Percentiles rank a stretch among this genome's conserved stretches.
phyloP scores from a whole-genome alignment of 208 protist genomes.

The Polymyxa betae region DNA sequence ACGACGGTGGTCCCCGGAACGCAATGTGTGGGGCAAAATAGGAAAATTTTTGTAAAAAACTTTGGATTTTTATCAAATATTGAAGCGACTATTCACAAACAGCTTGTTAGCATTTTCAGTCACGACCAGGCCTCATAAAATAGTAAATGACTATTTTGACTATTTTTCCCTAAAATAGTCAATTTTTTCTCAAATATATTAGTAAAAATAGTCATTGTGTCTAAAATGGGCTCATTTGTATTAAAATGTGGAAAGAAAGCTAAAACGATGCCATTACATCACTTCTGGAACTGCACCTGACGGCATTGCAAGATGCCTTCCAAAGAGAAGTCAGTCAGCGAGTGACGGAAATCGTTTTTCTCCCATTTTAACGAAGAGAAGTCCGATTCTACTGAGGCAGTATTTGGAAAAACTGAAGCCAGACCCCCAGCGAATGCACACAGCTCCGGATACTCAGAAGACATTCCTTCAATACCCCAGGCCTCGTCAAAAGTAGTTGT shows the following conservation, averaged over 20 bases:
- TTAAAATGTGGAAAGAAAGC: background rate
- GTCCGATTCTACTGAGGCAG: constrained; percentile 18
- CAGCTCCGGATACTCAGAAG: background rate
- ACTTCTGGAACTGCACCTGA: background rate
- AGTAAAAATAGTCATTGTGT: background rate
- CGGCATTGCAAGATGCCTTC: constrained; percentile 22
- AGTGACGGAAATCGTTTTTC: constrained; percentile 10
- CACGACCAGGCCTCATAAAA: constrained; percentile 13
- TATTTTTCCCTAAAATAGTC: background rate
- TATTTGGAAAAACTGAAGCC: background rate
- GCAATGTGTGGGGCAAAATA: no score
- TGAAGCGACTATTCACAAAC: no score
- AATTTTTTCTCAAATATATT: background rate
- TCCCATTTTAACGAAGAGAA: background rate
- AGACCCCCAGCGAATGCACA: constrained; percentile 3
- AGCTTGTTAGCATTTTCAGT: no score
- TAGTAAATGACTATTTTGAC: background rate
- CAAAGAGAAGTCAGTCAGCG: constrained; percentile 36
- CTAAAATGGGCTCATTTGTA: background rate
- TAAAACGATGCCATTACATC: background rate
- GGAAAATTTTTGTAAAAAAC: no score
- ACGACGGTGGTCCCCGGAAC: no score
- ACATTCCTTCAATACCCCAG: background rate
- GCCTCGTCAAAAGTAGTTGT: constrained; percentile 20
- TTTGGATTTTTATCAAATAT: no score